These are phyloP conservation scores for Canariomyces notabilis DNA, from an alignment of 2,329 filamentous ascomycete species.

Conservation along the genomic window DNA sequence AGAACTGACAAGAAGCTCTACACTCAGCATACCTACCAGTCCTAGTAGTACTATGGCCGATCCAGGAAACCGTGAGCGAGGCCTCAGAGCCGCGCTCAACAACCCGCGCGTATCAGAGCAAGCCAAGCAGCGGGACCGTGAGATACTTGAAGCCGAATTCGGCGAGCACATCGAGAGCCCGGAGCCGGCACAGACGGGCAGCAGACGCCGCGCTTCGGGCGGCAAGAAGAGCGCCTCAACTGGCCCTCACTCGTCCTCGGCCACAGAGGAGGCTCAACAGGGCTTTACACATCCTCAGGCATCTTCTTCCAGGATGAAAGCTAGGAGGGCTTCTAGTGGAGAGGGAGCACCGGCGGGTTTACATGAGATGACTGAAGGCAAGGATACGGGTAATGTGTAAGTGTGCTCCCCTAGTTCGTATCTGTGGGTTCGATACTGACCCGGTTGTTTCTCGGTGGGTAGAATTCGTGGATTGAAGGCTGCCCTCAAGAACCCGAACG, in stretches of 20 bases:
- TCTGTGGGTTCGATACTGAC: background rate
- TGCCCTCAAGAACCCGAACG: constrained; percentile 24
- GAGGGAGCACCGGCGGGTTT: background rate
- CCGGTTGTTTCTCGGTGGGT: background rate
- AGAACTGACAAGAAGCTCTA: no score
- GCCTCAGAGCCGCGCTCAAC: constrained; percentile 24
- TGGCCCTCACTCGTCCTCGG: background rate
- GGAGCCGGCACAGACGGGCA: background rate
- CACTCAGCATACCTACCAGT: no score
- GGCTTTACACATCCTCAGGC: background rate
- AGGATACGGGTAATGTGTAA: constrained; percentile 24
- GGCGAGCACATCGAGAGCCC: constrained; percentile 15
- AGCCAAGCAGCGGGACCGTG: constrained; percentile 25
- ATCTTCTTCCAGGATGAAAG: constrained; percentile 4
- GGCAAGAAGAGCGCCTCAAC: constrained; percentile 11
- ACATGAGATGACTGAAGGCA: constrained; percentile 15
- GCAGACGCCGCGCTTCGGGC: constrained; percentile 1
- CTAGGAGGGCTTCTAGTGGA: constrained; percentile 14
- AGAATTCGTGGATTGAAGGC: constrained; percentile 25
- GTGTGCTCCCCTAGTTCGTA: background rate
- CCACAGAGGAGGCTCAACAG: background rate
- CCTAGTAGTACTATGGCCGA: constrained; percentile 18
- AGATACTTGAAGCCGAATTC: constrained; percentile 23
- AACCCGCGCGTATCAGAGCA: constrained; percentile 26
- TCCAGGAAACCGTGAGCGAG: constrained; percentile 22